Base-by-base conservation (phyloP, 257 asterid species). In the Rauvolfia tetraphylla region DNA sequence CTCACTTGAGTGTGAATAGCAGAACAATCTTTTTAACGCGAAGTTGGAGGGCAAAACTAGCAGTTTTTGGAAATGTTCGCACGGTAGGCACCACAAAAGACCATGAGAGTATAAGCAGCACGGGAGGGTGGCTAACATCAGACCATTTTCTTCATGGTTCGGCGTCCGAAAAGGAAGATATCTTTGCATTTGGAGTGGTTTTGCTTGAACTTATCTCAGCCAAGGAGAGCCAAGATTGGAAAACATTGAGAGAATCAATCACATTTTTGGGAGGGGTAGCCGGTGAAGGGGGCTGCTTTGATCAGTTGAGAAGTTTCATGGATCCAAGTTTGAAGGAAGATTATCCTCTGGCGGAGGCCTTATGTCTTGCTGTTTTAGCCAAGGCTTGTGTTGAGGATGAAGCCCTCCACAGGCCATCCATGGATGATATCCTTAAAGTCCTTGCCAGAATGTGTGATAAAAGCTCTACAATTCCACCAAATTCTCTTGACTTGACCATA, bases 311-410 rank as follows among this genome's bases (percentile, higher is more conserved):
- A 82, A 82, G 41, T 29, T 89, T 89, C 22, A 83, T 90, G 75
- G 96, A 92, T 85, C 90, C 89, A 69, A 54, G 84, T 62, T 33
- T 92, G 75, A 90, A 80, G 77, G 93, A 86, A 61, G 93, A 90
- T 81, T 92, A 92, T 74, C 91, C 95, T 7, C 44, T 92, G 3
- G 92, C 93, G 0, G 97, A 89, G 85, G 95, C 96, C 0, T 71
- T 92, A 70, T 92, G 96, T 72, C 75, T 92, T 31, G 90, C 90
- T 13, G 93, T 92, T 27, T 80, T 92, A n/a, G 97, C 92, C 34
- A 88, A 90, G 56, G 90, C 97, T 5, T 92, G 97, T 68, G 83
- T 88, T 29, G 93, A 92, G 70, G 89, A 90, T 46, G 92, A 92
- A 71, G 95, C 96, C 1, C 29, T 79, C 68, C 93, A 79, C 51